Evolutionary conservation across 1,139 yeast species (phyloP).

Genomic region (Hyphopichia khmerensis): DNA sequence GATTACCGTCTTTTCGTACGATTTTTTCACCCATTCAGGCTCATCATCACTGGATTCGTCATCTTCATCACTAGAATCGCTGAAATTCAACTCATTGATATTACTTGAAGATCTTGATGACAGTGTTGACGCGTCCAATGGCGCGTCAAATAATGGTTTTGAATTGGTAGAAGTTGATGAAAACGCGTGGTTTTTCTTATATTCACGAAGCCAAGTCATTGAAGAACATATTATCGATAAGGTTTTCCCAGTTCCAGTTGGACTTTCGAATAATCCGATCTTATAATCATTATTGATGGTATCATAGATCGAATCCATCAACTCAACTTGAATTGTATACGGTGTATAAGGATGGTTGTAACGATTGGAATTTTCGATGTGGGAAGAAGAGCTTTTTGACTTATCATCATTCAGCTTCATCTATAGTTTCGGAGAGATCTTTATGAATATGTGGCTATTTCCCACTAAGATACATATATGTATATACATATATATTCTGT

Average conservation of each 20-base stretch:
- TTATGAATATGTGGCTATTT: too few relatives aligned
- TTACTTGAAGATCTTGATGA: background rate
- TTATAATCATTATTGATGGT: slow-evolving; percentile 59
- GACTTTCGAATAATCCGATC: slow-evolving; percentile 85
- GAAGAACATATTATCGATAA: slow-evolving; percentile 82
- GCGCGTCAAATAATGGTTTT: background rate
- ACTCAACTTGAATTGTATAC: slow-evolving; percentile 70
- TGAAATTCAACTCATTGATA: background rate
- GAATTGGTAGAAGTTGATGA: slow-evolving; percentile 13
- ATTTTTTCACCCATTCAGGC: slow-evolving; percentile 58
- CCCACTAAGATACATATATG: too few relatives aligned
- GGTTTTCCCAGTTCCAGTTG: slow-evolving; percentile 96
- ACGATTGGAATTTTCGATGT: background rate
- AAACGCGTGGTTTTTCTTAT: slow-evolving; percentile 42
- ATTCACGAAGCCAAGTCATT: slow-evolving; percentile 78
- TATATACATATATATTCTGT: too few relatives aligned
- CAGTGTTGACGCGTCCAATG: background rate
- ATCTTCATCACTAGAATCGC: background rate
- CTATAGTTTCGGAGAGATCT: background rate
- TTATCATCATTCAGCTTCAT: background rate
- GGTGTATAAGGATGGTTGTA: slow-evolving; percentile 82
- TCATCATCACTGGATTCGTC: slow-evolving; percentile 33
- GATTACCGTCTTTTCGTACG: slow-evolving; percentile 35
- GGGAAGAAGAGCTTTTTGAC: background rate
- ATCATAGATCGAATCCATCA: slow-evolving; percentile 73